These are phyloP conservation scores for Aspergillus sergii DNA, from an alignment of 2,329 filamentous ascomycete genomes.

Conservation along the genomic window DNA sequence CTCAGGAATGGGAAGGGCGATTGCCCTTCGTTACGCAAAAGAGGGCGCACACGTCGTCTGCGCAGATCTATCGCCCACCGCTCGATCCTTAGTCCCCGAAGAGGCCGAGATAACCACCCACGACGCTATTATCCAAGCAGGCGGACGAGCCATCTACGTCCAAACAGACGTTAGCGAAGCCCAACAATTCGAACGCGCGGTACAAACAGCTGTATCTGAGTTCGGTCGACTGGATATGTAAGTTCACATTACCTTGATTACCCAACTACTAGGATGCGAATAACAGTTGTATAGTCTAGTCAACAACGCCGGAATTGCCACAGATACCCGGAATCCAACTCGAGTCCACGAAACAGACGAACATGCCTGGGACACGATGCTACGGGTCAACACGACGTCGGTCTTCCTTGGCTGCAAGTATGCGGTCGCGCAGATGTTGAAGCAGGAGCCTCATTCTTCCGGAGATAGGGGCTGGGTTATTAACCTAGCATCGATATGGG, in stretches of 20 bases:
- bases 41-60: slow-evolving; percentile 49
- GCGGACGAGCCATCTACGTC: slow-evolving; percentile 47
- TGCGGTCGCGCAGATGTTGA: slow-evolving; percentile 38
- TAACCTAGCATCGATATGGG: slow-evolving; percentile 32
- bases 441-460: slow-evolving; percentile 32
- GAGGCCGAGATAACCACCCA: slow-evolving; percentile 41
- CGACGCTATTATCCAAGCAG: slow-evolving; percentile 39
- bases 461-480: slow-evolving; percentile 39
- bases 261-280: slow-evolving; percentile 31
- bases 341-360: slow-evolving; percentile 53
- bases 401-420: slow-evolving; percentile 46
- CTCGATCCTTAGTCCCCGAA: slow-evolving; percentile 19
- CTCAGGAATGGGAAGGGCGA: slow-evolving; percentile 51
- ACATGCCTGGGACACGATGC: slow-evolving; percentile 47
- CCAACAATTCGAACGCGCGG: slow-evolving; percentile 38
- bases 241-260: slow-evolving; percentile 33
- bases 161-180: slow-evolving; percentile 47
- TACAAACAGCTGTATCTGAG: slow-evolving; percentile 37
- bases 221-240: slow-evolving; percentile 51
- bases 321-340: slow-evolving; percentile 36
- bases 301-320: slow-evolving; percentile 54
- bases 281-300: slow-evolving; percentile 42
- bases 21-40: slow-evolving; percentile 42
- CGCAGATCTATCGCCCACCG: slow-evolving; percentile 36
- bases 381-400: slow-evolving; percentile 43